Percentiles rank a stretch among this genome's conserved stretches.
Evolutionary conservation across 2,329 filamentous ascomycete genomes (phyloP).

Genomic region (Moelleriella libera): DNA sequence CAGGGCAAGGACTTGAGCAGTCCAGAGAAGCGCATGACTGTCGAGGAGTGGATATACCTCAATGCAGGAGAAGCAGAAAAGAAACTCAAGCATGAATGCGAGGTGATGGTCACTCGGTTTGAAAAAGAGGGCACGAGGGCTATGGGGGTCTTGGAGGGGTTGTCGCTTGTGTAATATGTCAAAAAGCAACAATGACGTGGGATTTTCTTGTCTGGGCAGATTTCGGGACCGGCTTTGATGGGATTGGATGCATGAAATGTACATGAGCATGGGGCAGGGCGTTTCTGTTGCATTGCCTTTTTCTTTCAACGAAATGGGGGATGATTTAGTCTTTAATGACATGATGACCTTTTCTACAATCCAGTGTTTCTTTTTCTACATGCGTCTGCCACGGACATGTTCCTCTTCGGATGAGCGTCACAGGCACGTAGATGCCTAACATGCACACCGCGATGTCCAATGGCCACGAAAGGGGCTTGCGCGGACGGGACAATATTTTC

Average conservation of each 20-base stretch:
- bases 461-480: no score
- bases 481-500: no score
- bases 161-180: constrained; percentile 35
- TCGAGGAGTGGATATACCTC: constrained; percentile 81
- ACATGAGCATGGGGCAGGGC: neutral
- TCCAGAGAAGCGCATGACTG: constrained; percentile 77
- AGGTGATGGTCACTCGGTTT: constrained; percentile 68
- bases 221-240: neutral
- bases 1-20: constrained; percentile 50
- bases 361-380: no score
- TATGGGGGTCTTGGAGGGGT: constrained; percentile 61
- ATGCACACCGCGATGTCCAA: no score
- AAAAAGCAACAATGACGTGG: neutral
- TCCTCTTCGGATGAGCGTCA: no score
- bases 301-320: no score
- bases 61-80: constrained; percentile 72
- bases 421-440: no score
- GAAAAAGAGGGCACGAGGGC: constrained; percentile 72
- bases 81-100: constrained; percentile 66
- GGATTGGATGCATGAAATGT: neutral
- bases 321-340: no score
- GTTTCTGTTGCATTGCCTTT: neutral
- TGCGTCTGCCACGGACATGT: no score
- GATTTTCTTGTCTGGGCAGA: neutral
- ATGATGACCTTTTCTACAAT: no score